Evolutionary conservation across 768 basidiomycete species (phyloP), one percentile per base, ranked within the genome.

Genomic region (Suillus spraguei): DNA sequence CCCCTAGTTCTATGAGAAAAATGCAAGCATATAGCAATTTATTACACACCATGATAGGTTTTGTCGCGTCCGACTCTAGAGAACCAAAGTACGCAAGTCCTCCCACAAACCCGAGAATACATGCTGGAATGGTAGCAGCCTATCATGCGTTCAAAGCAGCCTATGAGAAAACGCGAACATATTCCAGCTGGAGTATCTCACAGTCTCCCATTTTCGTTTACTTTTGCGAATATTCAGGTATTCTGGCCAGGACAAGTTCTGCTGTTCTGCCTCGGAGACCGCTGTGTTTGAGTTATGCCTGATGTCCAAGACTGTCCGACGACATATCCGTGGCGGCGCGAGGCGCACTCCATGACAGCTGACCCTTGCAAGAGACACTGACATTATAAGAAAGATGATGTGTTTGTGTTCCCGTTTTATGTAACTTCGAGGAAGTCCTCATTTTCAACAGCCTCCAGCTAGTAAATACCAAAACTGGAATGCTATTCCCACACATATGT

Each of bases 161-260:
- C 32, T 39, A 58, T 58, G 24, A 58, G 55, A 10, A 58, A 32
- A 20, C n/a, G 36, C 22, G 41, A 17, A 59, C 5, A 59, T 28
- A 39, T 33, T n/a, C 33, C 16, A 44, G n/a, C 13, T 56, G 17
- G 20, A 42, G 44, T 1, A 28, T 64, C 82, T 61, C 71, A 92
- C 93, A 69, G 85, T 85, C 76, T 94, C 91, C 92, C 91, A 94
- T 77, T 81, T 87, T 68, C 88, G 80, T 74, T 90, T 90, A 63
- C 80, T 82, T 64, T 85, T 82, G 70, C 91, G 83, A 70, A 94
- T 87, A 7, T 84, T 79, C 44, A 95, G 83, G 71, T 94, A 95
- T 69, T 94, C 85, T 39, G 85, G 79, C 93, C 93, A 95, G 55
- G 84, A 82, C 65, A 94, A 76, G 13, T 77, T 71, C 63, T 78